Evolutionary conservation across 1,139 yeast genomes (phyloP).

Genomic region (Hanseniaspora gamundiae): DNA sequence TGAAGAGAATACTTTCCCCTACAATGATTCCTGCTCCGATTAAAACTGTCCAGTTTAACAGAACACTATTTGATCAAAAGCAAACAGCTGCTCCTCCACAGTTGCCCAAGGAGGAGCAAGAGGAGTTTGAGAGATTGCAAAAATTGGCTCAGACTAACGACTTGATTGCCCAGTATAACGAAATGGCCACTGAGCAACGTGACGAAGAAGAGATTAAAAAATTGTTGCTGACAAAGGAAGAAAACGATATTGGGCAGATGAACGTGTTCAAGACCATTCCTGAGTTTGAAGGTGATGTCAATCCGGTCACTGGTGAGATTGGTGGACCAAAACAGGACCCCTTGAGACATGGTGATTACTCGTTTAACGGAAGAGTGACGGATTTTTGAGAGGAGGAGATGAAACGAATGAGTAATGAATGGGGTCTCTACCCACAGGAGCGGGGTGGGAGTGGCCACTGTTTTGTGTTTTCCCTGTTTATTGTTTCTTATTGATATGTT

Average conservation of each 20-base stretch:
- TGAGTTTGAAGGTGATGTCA: constrained; percentile 89
- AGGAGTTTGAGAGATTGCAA: constrained; percentile 81
- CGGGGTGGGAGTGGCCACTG: no score
- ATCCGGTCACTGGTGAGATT: constrained; percentile 87
- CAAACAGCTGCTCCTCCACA: constrained; percentile 67
- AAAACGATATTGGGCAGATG: neutral
- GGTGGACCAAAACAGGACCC: constrained; percentile 99
- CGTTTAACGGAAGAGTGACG: constrained; percentile 91
- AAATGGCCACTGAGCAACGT: constrained; percentile 27
- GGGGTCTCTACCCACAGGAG: neutral
- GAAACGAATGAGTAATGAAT: neutral
- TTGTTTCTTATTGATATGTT: no score
- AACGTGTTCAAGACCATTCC: constrained; percentile 50
- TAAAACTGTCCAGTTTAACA: neutral
- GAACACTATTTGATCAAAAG: neutral
- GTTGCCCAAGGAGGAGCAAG: constrained; percentile 76
- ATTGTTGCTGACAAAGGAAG: neutral
- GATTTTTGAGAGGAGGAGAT: constrained; percentile 45
- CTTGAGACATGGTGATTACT: constrained; percentile 82
- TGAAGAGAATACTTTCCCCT: neutral
- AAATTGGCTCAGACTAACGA: constrained; percentile 47
- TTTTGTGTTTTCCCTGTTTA: no score
- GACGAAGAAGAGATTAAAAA: neutral
- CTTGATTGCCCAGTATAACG: constrained; percentile 58
- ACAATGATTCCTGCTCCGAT: neutral